These are phyloP conservation scores for Oidium heveae DNA, from an alignment of 2,329 filamentous ascomycete genomes.

Conservation along the genomic window DNA sequence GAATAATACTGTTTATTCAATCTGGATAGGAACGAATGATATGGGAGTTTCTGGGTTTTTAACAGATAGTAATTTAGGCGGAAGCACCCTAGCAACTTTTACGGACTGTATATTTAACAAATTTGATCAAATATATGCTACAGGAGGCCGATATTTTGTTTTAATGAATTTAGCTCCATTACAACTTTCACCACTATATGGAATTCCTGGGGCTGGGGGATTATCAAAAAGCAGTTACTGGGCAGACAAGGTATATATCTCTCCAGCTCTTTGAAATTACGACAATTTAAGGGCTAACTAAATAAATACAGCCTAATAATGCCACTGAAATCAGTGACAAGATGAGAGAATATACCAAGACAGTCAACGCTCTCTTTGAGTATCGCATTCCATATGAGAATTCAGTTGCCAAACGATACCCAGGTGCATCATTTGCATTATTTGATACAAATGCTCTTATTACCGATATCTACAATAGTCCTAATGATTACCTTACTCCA, in stretches of 20 bases:
- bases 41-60: slow-evolving; percentile 41
- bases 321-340: slow-evolving; percentile 21
- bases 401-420: slow-evolving; percentile 22
- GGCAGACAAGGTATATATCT: slow-evolving; percentile 12
- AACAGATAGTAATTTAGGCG: slow-evolving; percentile 30
- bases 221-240: slow-evolving; percentile 20
- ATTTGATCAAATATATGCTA: slow-evolving; percentile 35
- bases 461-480: slow-evolving; percentile 36
- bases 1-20: slow-evolving; percentile 41
- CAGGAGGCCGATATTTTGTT: slow-evolving; percentile 45
- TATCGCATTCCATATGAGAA: slow-evolving; percentile 24
- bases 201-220: slow-evolving; percentile 20
- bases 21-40: slow-evolving; percentile 70
- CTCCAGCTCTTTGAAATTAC: not conserved
- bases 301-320: slow-evolving; percentile 17
- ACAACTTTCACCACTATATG: slow-evolving; percentile 42
- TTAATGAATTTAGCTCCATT: slow-evolving; percentile 45
- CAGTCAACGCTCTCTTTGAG: slow-evolving; percentile 23
- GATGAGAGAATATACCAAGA: slow-evolving; percentile 24
- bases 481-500: slow-evolving; percentile 31
- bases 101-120: slow-evolving; percentile 40
- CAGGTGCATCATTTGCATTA: slow-evolving; percentile 33
- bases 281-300: not conserved
- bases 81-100: slow-evolving; percentile 37
- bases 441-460: slow-evolving; percentile 43